These are phyloP conservation scores for Cordyceps tenuipes DNA, from an alignment of 2,329 filamentous ascomycete genomes.

Conservation along the genomic window DNA sequence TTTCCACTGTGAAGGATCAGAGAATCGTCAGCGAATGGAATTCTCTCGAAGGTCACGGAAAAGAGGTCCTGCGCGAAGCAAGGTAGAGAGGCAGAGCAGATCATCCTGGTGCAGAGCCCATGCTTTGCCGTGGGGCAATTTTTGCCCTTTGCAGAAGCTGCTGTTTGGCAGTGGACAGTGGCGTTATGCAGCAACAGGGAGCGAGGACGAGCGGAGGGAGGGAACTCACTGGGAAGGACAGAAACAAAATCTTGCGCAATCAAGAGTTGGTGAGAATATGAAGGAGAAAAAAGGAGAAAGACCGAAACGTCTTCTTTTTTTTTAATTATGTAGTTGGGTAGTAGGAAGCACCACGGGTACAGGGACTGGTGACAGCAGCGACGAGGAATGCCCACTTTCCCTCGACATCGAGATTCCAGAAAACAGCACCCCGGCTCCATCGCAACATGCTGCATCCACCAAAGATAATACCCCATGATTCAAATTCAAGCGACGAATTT, in stretches of 20 bases:
- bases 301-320: neutral
- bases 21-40: neutral
- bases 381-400: conserved; percentile 1
- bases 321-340: too few relatives aligned
- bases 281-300: neutral
- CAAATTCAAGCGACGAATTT: neutral
- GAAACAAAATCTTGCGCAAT: neutral
- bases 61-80: neutral
- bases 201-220: neutral
- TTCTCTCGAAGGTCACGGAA: neutral
- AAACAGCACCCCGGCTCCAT: neutral
- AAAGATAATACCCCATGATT: neutral
- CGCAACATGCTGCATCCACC: neutral
- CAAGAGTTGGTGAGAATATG: neutral
- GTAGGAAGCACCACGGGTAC: too few relatives aligned
- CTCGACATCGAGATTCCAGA: neutral
- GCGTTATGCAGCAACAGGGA: neutral
- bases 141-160: neutral
- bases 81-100: neutral
- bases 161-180: neutral
- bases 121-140: neutral
- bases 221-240: neutral
- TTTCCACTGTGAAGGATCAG: neutral
- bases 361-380: neutral
- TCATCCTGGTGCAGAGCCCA: neutral